phyloP scores from a whole-genome alignment of 2,329 filamentous ascomycete genomes.

The Emergomyces africanus region DNA sequence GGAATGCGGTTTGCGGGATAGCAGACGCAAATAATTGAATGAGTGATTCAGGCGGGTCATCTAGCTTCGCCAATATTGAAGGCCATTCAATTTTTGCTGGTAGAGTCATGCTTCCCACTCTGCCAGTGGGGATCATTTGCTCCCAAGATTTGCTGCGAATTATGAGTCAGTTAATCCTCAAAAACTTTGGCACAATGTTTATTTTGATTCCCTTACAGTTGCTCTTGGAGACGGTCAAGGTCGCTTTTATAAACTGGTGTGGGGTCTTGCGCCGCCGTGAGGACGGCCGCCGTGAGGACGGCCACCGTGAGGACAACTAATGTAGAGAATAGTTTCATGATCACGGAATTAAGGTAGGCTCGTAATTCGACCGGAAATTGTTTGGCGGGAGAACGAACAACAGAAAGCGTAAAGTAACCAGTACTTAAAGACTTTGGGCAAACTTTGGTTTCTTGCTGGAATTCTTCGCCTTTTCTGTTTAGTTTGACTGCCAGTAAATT shows the following conservation, averaged over 20 bases:
- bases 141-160: neutral
- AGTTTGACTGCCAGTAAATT: no score
- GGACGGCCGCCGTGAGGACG: neutral
- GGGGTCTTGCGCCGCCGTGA: neutral
- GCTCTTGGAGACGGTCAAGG: neutral
- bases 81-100: neutral
- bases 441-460: neutral
- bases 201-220: neutral
- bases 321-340: neutral
- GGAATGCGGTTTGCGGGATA: slow-evolving; percentile 19
- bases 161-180: neutral
- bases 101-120: neutral
- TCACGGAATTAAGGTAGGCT: neutral
- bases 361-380: neutral
- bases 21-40: slow-evolving; percentile 20
- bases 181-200: no score
- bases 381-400: neutral
- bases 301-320: neutral
- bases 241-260: neutral
- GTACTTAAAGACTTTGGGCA: neutral
- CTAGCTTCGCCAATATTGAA: neutral
- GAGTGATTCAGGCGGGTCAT: slow-evolving; percentile 18
- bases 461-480: neutral
- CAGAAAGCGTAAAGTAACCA: neutral
- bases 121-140: neutral